Conservation (phyloP, 495 filamentous ascomycete species). For the Penicillium samsonianum region DNA sequence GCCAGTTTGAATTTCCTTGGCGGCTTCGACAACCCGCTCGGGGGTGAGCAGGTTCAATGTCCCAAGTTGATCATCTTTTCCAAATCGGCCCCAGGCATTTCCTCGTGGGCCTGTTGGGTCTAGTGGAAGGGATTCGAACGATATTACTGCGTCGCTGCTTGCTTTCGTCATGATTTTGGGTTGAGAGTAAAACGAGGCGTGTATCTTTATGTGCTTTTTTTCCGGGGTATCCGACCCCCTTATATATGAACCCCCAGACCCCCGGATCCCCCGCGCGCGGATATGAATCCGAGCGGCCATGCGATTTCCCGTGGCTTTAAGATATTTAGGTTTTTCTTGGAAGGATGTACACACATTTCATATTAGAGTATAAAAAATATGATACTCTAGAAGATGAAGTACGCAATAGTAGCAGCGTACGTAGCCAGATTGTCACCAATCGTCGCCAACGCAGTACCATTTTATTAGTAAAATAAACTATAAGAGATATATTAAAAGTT, state of each 20-base stretch:
- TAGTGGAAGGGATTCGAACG: slow-evolving; percentile 52
- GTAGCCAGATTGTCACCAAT: slow-evolving; percentile 57
- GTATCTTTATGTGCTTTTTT: neutral
- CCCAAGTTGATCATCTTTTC: slow-evolving; percentile 49
- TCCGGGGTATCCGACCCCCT: no score
- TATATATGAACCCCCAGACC: no score
- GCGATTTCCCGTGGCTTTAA: no score
- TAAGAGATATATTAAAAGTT: no score
- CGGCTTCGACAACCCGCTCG: slow-evolving; percentile 49
- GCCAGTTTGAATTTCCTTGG: slow-evolving; percentile 54
- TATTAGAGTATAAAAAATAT: no score
- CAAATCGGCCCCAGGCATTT: slow-evolving; percentile 57
- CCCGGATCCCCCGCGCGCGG: no score
- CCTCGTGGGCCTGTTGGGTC: slow-evolving; percentile 46
- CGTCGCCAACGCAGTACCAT: slow-evolving; percentile 51
- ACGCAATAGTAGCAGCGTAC: slow-evolving; percentile 55
- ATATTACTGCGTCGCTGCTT: slow-evolving; percentile 12
- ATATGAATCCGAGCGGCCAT: no score
- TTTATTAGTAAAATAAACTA: no score
- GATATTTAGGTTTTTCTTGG: no score
- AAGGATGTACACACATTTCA: no score
- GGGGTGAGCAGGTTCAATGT: slow-evolving; percentile 55
- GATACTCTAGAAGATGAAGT: slow-evolving; percentile 36
- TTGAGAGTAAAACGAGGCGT: neutral
- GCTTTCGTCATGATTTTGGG: slow-evolving; percentile 12